Percentiles rank a stretch among this genome's conserved stretches.
phyloP scores from a whole-genome alignment of 495 filamentous ascomycete genomes.

The Margaritispora aquatica region DNA sequence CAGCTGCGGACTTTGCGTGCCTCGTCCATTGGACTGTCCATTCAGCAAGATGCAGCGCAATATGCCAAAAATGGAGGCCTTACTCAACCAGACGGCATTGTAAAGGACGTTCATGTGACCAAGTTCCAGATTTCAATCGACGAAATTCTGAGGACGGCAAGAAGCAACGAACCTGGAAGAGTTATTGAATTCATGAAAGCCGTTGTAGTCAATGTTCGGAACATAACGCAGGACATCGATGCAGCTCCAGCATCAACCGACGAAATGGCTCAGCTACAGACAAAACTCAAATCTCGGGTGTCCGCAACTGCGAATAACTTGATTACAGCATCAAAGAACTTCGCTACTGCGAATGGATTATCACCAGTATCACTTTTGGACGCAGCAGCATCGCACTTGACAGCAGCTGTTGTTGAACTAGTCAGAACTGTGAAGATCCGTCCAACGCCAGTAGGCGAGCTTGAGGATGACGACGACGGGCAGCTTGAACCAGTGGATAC shows the following conservation, averaged over 20 bases:
- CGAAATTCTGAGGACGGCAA: conserved; percentile 75
- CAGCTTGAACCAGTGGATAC: conserved; percentile 46
- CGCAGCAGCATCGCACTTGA: conserved; percentile 90
- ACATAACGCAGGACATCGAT: conserved; percentile 74
- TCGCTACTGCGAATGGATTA: conserved; percentile 71
- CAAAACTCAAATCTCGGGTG: conserved; percentile 70
- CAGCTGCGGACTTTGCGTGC: conserved; percentile 77
- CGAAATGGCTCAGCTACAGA: conserved; percentile 41
- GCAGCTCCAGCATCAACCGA: conserved; percentile 43
- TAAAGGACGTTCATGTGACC: conserved; percentile 88
- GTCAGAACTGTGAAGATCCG: conserved; percentile 78
- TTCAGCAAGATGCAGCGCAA: conserved; percentile 57
- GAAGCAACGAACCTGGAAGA: conserved; percentile 60
- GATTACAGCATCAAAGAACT: conserved; percentile 90
- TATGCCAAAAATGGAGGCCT: conserved; percentile 65
- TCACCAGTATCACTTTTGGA: conserved; percentile 92
- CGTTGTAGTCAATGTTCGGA: conserved; percentile 72
- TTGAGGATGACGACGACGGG: conserved; percentile 70
- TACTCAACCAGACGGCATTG: conserved; percentile 62
- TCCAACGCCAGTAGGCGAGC: conserved; percentile 62
- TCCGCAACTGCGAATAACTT: conserved; percentile 92
- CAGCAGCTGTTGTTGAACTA: conserved; percentile 77
- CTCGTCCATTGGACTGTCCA: conserved; percentile 65
- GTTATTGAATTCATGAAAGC: conserved; percentile 76
- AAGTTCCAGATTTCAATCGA: conserved; percentile 94